Evolutionary conservation across 2,329 filamentous ascomycete genomes (phyloP).

Genomic region (Clonostachys sp.): DNA sequence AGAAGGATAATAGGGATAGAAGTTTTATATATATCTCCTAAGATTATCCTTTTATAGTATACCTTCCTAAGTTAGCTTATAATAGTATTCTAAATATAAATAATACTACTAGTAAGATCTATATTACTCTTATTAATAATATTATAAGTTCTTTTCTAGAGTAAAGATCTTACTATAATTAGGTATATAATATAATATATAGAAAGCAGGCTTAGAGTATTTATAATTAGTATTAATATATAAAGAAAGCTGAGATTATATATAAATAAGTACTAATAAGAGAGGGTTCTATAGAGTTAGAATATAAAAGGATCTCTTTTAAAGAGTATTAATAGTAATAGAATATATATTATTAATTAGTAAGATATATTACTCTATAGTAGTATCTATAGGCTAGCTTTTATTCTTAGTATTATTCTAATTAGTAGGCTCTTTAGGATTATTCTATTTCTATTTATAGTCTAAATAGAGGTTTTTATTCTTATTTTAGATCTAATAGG

Average conservation of each 20-base stretch:
- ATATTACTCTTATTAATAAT: neutral
- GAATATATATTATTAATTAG: neutral
- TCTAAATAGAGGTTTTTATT: constrained; percentile 7
- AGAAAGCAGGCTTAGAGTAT: neutral
- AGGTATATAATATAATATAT: constrained; percentile 1
- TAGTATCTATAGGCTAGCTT: neutral
- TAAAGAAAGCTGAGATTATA: neutral
- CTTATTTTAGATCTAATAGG: constrained; percentile 4
- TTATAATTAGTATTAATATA: neutral
- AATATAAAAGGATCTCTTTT: neutral
- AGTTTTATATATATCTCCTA: too few relatives aligned
- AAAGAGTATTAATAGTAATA: too few relatives aligned
- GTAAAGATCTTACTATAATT: constrained; percentile 1
- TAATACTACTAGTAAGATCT: constrained; percentile 1
- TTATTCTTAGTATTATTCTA: constrained; percentile 3
- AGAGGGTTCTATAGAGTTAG: neutral
- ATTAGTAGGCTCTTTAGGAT: constrained; percentile 6
- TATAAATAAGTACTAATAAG: neutral
- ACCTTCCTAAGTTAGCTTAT: constrained; percentile 1
- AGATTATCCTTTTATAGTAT: neutral
- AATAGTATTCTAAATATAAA: constrained; percentile 1
- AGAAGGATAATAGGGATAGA: too few relatives aligned
- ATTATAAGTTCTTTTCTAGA: constrained; percentile 3
- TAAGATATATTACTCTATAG: neutral
- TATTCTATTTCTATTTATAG: constrained; percentile 2